These are phyloP conservation scores for Mycocentrospora acerina DNA, from an alignment of 2,329 filamentous ascomycete species.

Conservation along the genomic window DNA sequence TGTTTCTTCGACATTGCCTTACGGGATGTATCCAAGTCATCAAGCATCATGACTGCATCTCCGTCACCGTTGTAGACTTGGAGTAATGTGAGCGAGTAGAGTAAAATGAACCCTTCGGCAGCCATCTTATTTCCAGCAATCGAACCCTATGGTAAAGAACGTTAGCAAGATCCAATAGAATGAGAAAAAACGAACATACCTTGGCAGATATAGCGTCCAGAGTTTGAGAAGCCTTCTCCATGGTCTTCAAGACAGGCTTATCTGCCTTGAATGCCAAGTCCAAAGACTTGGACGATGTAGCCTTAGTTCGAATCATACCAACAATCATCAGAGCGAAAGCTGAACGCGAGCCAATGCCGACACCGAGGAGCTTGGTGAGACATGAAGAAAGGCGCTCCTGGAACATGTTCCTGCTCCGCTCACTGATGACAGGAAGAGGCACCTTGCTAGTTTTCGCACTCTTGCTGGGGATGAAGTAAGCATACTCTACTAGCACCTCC, in stretches of 20 bases:
- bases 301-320: conserved; percentile 29
- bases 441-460: conserved; percentile 34
- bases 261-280: conserved; percentile 53
- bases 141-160: conserved; percentile 17
- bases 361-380: conserved; percentile 52
- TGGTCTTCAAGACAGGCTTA: conserved; percentile 43
- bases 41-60: conserved; percentile 78
- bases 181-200: conserved; percentile 8
- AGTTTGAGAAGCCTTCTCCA: conserved; percentile 36
- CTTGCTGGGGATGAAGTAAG: conserved; percentile 50
- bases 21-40: conserved; percentile 77
- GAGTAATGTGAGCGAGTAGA: conserved; percentile 81
- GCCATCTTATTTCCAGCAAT: conserved; percentile 35
- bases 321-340: conserved; percentile 33
- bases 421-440: conserved; percentile 49
- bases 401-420: conserved; percentile 53
- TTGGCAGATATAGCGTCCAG: conserved; percentile 31
- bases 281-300: conserved; percentile 33
- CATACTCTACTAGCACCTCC: conserved; percentile 50
- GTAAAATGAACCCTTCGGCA: conserved; percentile 69
- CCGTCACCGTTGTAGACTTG: conserved; percentile 89
- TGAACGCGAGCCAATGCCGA: conserved; percentile 21
- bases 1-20: conserved; percentile 56
- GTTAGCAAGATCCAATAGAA: conserved; percentile 6
- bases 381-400: conserved; percentile 58